Conservation (phyloP, 2,329 filamentous ascomycete species). For the Colletotrichum cuscutae region DNA sequence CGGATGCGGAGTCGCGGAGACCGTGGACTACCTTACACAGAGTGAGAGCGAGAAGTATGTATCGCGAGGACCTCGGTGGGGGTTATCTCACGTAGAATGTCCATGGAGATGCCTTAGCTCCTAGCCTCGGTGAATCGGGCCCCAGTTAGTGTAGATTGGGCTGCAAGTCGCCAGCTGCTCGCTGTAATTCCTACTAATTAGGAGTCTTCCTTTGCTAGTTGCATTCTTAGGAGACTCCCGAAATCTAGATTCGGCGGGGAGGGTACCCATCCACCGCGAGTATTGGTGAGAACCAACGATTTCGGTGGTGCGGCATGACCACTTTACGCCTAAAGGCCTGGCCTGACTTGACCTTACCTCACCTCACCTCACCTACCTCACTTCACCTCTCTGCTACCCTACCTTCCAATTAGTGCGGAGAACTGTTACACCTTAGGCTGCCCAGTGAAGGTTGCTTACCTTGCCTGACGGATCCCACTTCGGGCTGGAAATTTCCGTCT, state of each 20-base stretch:
- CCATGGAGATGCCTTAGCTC: not conserved
- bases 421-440: not conserved
- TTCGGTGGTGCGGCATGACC: not conserved
- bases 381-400: not conserved
- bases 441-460: not conserved
- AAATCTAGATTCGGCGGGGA: not conserved
- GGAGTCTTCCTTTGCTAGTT: constrained; percentile 22
- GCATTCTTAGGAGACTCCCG: constrained; percentile 3
- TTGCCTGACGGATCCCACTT: not conserved
- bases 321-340: constrained; percentile 24
- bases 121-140: not conserved
- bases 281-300: constrained; percentile 1
- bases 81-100: not conserved
- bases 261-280: not conserved
- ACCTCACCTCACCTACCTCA: not conserved
- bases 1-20: not conserved
- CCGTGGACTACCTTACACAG: not conserved
- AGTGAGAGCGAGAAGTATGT: not conserved
- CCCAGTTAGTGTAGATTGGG: constrained; percentile 37
- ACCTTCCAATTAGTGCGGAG: not conserved
- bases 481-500: not conserved
- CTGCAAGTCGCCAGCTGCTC: constrained; percentile 44
- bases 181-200: constrained; percentile 39
- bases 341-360: constrained; percentile 23
- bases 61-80: not conserved